phyloP scores from a whole-genome alignment of 1,284 basidiomycete species.

The Hemileia vastatrix region DNA sequence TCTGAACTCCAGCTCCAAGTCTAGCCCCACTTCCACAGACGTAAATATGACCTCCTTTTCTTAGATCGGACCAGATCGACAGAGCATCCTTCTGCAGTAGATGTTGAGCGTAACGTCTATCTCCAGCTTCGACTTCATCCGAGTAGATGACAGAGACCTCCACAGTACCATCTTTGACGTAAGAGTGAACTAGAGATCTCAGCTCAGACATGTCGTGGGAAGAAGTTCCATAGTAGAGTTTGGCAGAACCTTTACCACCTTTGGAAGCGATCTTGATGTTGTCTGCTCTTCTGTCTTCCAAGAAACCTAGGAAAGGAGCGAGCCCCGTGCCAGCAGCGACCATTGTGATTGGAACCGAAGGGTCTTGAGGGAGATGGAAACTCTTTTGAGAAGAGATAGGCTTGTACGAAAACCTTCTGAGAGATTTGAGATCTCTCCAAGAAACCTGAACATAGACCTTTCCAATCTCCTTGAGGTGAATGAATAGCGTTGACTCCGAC shows the following conservation, averaged over 20 bases:
- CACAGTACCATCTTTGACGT: background rate
- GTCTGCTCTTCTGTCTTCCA: conserved; percentile 50
- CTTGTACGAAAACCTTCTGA: background rate
- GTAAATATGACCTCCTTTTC: background rate
- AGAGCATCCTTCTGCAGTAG: background rate
- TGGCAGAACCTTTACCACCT: background rate
- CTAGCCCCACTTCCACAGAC: background rate
- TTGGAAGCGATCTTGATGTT: background rate
- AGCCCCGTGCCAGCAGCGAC: conserved; percentile 52
- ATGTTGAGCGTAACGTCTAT: background rate
- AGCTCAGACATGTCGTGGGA: background rate
- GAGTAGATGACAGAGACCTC: background rate
- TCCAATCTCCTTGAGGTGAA: background rate
- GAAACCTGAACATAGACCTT: background rate
- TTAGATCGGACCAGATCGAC: background rate
- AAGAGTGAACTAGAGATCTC: background rate
- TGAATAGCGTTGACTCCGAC: too few species aligned
- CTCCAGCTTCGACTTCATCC: background rate
- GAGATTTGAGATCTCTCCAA: background rate
- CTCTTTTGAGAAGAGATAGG: background rate
- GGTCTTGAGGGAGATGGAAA: conserved; percentile 52
- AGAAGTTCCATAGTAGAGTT: background rate
- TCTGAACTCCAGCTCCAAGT: background rate
- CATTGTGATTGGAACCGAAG: conserved; percentile 49
- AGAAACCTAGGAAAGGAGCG: conserved; percentile 53